phyloP scores from a whole-genome alignment of 2,329 filamentous ascomycete species.

The Fusarium incarnatum region DNA sequence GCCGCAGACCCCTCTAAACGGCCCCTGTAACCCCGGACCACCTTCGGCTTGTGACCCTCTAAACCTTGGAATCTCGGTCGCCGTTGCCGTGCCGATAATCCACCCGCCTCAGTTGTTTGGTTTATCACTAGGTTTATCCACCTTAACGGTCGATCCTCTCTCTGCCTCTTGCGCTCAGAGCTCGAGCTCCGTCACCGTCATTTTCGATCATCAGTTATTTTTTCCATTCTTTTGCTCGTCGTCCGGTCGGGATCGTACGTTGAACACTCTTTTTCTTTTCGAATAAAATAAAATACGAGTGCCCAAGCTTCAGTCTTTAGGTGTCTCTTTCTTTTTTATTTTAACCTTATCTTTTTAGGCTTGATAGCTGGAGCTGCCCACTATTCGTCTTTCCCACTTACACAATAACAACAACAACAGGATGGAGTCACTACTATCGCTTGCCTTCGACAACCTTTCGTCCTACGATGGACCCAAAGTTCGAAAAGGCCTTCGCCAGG shows the following conservation, averaged over 20 bases:
- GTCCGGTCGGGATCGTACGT: constrained; percentile 7
- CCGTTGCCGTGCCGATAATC: constrained; percentile 33
- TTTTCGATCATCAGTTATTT: constrained; percentile 12
- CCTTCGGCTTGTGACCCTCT: constrained; percentile 26
- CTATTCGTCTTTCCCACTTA: constrained; percentile 13
- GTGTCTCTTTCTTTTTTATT: constrained; percentile 12
- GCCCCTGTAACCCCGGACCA: constrained; percentile 21
- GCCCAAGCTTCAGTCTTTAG: neutral
- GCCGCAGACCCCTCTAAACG: constrained; percentile 16
- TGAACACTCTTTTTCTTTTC: constrained; percentile 10
- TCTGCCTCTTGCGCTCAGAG: neutral
- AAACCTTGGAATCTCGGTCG: constrained; percentile 21
- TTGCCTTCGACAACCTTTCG: constrained; percentile 96
- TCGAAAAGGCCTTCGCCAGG: constrained; percentile 91
- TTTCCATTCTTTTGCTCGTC: constrained; percentile 24
- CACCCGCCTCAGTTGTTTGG: constrained; percentile 22
- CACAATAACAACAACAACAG: constrained; percentile 4
- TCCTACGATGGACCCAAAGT: constrained; percentile 92
- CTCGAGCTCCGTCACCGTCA: constrained; percentile 16
- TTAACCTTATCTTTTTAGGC: constrained; percentile 7
- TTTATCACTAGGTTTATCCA: neutral
- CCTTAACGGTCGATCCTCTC: constrained; percentile 10
- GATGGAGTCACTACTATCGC: constrained; percentile 92
- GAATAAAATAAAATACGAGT: neutral
- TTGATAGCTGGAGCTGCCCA: neutral